Evolutionary conservation across 768 basidiomycete species (phyloP), one percentile per base, ranked within the genome.

Genomic region (Coprinopsis strossmayeri): DNA sequence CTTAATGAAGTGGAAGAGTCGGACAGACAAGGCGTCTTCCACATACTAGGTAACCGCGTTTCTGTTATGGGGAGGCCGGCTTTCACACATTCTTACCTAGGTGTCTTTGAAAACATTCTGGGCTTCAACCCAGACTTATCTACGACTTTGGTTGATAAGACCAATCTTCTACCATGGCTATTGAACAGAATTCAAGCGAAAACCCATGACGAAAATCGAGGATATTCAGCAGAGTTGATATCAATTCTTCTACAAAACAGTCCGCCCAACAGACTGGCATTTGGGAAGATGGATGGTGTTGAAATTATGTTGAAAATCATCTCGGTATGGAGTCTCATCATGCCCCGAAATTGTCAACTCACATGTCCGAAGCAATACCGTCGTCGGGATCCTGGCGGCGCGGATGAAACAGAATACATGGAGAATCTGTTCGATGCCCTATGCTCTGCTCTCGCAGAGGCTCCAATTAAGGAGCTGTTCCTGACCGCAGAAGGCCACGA

Each of bases 391-490:
- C 95, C 95, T 12, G 69, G 70, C 0, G 84, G 93, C 54, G 76
- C 84, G 5, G 96, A 98, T 53, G 96, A 99, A 67, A 74, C 81
- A 3, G 96, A 99, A 63, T 98, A 92, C 65, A 94, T 98, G 93
- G 96, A 98, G 62, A 98, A 99, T 64, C 59, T 91, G 2, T 98
- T 98, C 60, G 90, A 97, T 61, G 66, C 83, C 0, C 65, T 99
- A 20, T 98, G 96, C 61, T 94, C 93, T 0, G 77, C 84, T 0
- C 71, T 98, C 20, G 78, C 72, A 27, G 93, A 95, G 64, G 72
- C 82, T 12, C 71, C 81, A 40, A 80, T 87, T 61, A 98, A 97
- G 65, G 64, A 74, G 15, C 66, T 82, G 2, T 98, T 99, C 67
- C 68, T 92, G n/a, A 79, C 82, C 9, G 84, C 84, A 17, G 96